Percentiles rank a stretch among this genome's conserved stretches.
phyloP scores from a whole-genome alignment of 1,139 yeast species.

The Suhomyces atakaporum region DNA sequence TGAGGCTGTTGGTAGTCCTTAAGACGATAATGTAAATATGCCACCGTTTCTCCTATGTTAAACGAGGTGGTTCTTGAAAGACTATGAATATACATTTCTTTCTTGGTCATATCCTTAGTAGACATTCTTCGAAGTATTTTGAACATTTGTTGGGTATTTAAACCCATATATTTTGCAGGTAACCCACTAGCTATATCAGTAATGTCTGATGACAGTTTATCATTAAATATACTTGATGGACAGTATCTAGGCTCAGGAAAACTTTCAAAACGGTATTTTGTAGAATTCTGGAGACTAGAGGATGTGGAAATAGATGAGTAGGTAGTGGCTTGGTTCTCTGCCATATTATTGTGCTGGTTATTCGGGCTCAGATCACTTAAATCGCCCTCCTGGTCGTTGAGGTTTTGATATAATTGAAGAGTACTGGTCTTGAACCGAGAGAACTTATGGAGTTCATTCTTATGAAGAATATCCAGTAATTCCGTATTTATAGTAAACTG shows the following conservation, averaged over 20 bases:
- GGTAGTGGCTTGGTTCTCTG: too few species aligned
- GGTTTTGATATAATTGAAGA: not conserved
- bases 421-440: not conserved
- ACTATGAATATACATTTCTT: conserved; percentile 17
- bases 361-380: not conserved
- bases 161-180: not conserved
- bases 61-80: conserved; percentile 21
- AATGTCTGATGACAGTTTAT: not conserved
- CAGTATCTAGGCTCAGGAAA: conserved; percentile 1
- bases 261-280: not conserved
- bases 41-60: conserved; percentile 22
- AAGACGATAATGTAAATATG: conserved; percentile 24
- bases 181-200: not conserved
- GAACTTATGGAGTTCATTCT: not conserved
- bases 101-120: conserved; percentile 7
- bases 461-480: conserved; percentile 1
- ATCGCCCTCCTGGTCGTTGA: not conserved
- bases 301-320: not conserved
- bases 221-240: conserved; percentile 3
- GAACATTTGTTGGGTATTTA: conserved; percentile 1
- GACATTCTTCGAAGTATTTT: conserved; percentile 2
- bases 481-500: not conserved
- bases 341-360: not conserved
- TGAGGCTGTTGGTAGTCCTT: conserved; percentile 4
- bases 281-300: not conserved